phyloP scores from a whole-genome alignment of 352 stramenopile genomes.

The Globisporangium uncinulatum region DNA sequence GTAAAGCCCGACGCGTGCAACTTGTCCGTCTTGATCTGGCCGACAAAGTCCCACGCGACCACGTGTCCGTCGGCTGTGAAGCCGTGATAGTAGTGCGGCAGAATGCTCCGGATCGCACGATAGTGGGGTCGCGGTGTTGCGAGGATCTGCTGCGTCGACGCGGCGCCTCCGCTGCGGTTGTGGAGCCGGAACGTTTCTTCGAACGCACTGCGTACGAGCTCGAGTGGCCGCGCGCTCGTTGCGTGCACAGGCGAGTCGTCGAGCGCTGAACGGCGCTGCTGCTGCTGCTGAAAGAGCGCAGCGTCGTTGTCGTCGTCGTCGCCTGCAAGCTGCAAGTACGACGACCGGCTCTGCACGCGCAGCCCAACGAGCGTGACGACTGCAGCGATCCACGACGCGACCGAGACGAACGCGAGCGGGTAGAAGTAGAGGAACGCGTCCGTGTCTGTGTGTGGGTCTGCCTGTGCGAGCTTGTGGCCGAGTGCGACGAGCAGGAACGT shows the following conservation, averaged over 20 bases:
- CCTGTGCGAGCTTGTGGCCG: conserved; percentile 38
- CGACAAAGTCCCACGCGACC: conserved; percentile 74
- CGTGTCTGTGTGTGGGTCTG: conserved; percentile 25
- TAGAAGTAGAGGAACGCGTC: conserved; percentile 71
- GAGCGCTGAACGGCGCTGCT: conserved; percentile 20
- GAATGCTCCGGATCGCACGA: conserved; percentile 55
- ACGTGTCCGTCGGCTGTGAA: conserved; percentile 64
- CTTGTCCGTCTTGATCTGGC: conserved; percentile 75
- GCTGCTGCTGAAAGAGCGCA: conserved; percentile 18
- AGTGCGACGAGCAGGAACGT: conserved; percentile 50
- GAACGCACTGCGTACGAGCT: conserved; percentile 60
- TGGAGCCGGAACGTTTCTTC: conserved; percentile 52
- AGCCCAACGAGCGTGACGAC: conserved; percentile 64
- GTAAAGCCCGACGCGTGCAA: conserved; percentile 62
- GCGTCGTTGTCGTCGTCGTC: conserved; percentile 57
- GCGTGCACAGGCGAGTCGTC: conserved; percentile 23
- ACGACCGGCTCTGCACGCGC: conserved; percentile 48
- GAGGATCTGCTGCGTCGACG: conserved; percentile 31
- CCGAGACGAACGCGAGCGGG: conserved; percentile 68
- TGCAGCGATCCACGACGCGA: conserved; percentile 61
- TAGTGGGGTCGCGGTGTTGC: conserved; percentile 62
- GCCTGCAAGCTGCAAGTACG: conserved; percentile 57
- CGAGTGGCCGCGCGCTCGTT: conserved; percentile 25
- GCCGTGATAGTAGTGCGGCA: conserved; percentile 75
- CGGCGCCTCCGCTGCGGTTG: conserved; percentile 22